Percentiles rank a stretch among this genome's conserved stretches.
Conservation (phyloP, 768 basidiomycete species). For the Boletus speciosus region DNA sequence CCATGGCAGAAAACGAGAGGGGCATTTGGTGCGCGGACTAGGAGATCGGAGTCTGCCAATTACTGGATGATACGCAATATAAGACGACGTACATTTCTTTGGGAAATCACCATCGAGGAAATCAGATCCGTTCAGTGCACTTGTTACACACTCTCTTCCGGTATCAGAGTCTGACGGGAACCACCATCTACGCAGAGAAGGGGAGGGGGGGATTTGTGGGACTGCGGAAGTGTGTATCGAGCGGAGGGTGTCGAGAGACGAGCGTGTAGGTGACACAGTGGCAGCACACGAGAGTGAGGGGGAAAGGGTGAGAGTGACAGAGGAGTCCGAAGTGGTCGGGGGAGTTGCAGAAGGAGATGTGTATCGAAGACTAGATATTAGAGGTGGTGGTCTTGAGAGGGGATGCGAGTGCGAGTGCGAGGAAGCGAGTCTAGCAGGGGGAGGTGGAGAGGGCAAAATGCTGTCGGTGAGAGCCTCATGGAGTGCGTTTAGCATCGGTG, state of each 20-base stretch:
- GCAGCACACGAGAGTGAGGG: conserved; percentile 17
- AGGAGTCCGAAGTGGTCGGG: conserved; percentile 34
- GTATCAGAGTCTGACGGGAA: conserved; percentile 39
- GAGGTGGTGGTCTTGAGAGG: conserved; percentile 46
- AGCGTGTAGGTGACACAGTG: conserved; percentile 32
- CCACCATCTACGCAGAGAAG: conserved; percentile 43
- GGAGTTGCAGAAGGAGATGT: conserved; percentile 63
- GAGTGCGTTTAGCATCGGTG: conserved; percentile 39
- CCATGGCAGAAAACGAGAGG: conserved; percentile 97
- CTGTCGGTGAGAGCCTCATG: conserved; percentile 45
- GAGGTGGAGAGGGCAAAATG: conserved; percentile 40
- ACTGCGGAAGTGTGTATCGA: conserved; percentile 33
- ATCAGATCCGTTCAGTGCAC: conserved; percentile 52
- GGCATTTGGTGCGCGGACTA: conserved; percentile 75
- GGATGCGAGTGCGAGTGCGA: conserved; percentile 31
- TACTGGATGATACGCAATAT: background rate
- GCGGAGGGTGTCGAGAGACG: conserved; percentile 61
- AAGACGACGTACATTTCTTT: conserved; percentile 57
- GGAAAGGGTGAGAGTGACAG: conserved; percentile 10
- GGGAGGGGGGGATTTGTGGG: conserved; percentile 26
- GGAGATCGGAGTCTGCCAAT: background rate
- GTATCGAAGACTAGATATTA: conserved; percentile 52
- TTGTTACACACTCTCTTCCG: conserved; percentile 42
- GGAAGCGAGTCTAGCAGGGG: conserved; percentile 40
- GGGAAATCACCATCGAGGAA: conserved; percentile 34